Evolutionary conservation across 257 asterid genomes (phyloP).

Genomic region (Avicennia marina): DNA sequence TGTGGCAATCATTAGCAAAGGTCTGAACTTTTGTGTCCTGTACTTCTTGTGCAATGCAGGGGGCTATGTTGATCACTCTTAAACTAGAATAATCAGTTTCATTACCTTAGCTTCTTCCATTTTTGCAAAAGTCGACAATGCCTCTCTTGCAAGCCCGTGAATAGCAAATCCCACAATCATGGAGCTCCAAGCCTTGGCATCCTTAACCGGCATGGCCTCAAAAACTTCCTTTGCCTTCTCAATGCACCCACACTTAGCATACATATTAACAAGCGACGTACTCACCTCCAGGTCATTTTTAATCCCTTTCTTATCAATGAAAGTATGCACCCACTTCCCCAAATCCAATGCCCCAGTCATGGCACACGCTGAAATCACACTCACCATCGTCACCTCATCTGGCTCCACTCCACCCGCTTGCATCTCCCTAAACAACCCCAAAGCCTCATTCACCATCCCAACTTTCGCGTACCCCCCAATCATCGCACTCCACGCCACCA

Average conservation of each 20-base stretch:
- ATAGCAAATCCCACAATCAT: conserved; percentile 69
- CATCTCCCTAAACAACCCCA: conserved; percentile 62
- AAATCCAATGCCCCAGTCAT: conserved; percentile 59
- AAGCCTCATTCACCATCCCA: conserved; percentile 63
- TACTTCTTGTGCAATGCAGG: not conserved
- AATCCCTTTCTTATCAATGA: conserved; percentile 47
- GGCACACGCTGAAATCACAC: conserved; percentile 72
- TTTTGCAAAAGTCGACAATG: conserved; percentile 41
- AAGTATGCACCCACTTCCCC: conserved; percentile 66
- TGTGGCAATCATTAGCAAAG: conserved; percentile 2
- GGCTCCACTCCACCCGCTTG: conserved; percentile 51
- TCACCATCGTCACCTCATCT: conserved; percentile 65
- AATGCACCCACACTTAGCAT: conserved; percentile 69
- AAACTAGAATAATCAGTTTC: not conserved
- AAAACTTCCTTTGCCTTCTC: conserved; percentile 61
- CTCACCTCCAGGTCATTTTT: conserved; percentile 58
- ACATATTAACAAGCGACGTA: conserved; percentile 71
- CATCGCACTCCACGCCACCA: conserved; percentile 70
- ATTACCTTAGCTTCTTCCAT: conserved; percentile 57
- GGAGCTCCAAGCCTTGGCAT: conserved; percentile 78
- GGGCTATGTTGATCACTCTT: not conserved
- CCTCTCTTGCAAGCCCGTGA: conserved; percentile 54
- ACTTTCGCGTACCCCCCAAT: conserved; percentile 55
- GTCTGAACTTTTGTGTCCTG: not conserved
- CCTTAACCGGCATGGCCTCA: conserved; percentile 57